phyloP scores from a whole-genome alignment of 345 rosid genomes.

The Hibiscus syriacus region DNA sequence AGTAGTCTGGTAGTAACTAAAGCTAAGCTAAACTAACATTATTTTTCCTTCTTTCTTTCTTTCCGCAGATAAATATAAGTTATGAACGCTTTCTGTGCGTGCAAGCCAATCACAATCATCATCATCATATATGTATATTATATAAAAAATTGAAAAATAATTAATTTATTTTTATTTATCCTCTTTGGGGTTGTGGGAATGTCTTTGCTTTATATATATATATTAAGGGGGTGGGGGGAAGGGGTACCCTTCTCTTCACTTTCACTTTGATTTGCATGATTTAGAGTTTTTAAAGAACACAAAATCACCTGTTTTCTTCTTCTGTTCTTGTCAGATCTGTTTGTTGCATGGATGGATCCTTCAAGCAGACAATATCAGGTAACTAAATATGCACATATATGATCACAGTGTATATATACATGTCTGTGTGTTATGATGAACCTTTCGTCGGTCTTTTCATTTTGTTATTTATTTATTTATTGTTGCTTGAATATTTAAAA shows the following conservation, averaged over 20 bases:
- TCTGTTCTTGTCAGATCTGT: not conserved
- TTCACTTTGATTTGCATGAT: slow-evolving; percentile 18
- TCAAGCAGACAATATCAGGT: slow-evolving; percentile 51
- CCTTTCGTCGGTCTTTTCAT: too few relatives aligned
- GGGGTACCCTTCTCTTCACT: slow-evolving; percentile 21
- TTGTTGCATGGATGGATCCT: slow-evolving; percentile 68
- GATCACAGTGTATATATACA: not conserved
- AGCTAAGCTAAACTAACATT: not conserved
- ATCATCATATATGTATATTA: too few relatives aligned
- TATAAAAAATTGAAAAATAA: too few relatives aligned
- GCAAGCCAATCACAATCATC: slow-evolving; percentile 27
- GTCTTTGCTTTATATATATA: too few relatives aligned
- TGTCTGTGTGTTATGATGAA: not conserved
- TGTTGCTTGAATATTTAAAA: too few relatives aligned
- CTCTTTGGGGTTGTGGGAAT: too few relatives aligned
- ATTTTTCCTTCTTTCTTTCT: too few relatives aligned
- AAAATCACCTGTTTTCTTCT: not conserved
- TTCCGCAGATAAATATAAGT: not conserved
- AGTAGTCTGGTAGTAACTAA: not conserved
- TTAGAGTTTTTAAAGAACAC: not conserved
- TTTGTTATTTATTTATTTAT: too few relatives aligned
- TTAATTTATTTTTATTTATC: too few relatives aligned
- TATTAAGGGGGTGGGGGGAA: slow-evolving; percentile 5
- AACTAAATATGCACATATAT: not conserved
- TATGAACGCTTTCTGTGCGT: slow-evolving; percentile 26